Evolutionary conservation across 2,329 filamentous ascomycete species (phyloP).

Genomic region (Microsporum audouinii): DNA sequence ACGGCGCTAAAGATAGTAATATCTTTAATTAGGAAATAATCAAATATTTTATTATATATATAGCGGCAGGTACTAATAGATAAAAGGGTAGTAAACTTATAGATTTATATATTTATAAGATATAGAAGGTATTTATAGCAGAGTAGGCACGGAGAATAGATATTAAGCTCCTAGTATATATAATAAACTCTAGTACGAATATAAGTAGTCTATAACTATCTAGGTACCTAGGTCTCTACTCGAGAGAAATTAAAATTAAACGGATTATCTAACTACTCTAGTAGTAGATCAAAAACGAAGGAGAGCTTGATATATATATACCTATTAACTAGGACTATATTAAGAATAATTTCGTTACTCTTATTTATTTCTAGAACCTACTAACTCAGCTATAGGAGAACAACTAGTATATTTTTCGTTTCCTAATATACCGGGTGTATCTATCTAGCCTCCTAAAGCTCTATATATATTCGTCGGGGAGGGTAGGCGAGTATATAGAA

Average conservation of each 20-base stretch:
- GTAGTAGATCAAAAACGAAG: background rate
- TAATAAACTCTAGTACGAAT: background rate
- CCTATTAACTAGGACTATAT: background rate
- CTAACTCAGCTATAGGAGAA: slow-evolving; percentile 10
- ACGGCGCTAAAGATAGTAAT: background rate
- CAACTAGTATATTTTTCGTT: slow-evolving; percentile 7
- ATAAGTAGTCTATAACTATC: background rate
- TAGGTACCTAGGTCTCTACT: background rate
- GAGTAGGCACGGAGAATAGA: background rate
- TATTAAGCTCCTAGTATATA: background rate
- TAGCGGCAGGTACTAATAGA: background rate
- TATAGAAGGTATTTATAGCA: slow-evolving; percentile 3
- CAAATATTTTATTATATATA: slow-evolving; percentile 5
- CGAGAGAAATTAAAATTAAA: background rate
- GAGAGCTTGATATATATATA: slow-evolving; percentile 1
- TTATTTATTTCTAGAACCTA: slow-evolving; percentile 6
- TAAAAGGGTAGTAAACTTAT: background rate
- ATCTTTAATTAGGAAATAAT: slow-evolving; percentile 3
- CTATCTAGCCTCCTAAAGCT: slow-evolving; percentile 1
- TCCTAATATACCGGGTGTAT: background rate
- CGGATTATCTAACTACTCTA: background rate
- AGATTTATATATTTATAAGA: background rate
- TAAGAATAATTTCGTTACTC: background rate
- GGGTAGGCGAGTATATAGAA: slow-evolving; percentile 2
- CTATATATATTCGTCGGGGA: background rate